A percentile compares a stretch with the other conserved stretches of the same genome.
Evolutionary conservation across 768 basidiomycete species (phyloP).

Genomic region (Fomitopsis pulvina): DNA sequence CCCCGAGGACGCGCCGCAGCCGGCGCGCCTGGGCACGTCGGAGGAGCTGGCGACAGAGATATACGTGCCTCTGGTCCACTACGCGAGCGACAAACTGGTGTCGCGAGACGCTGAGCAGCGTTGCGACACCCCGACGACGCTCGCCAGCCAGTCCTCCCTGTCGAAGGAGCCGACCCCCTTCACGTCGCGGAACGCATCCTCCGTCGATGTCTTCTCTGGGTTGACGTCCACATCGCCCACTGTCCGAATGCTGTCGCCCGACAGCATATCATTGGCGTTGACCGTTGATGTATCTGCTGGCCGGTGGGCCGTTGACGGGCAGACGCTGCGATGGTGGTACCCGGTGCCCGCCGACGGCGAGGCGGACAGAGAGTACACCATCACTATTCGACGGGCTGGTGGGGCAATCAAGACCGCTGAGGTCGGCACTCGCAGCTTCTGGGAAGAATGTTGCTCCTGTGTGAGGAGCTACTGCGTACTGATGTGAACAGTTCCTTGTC

Average conservation of each 20-base stretch:
- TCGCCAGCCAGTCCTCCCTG: background rate
- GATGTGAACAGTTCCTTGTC: conserved; percentile 7
- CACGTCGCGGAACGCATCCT: background rate
- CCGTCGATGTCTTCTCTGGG: background rate
- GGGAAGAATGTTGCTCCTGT: conserved; percentile 2
- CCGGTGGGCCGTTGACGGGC: conserved; percentile 38
- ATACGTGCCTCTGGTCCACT: conserved; percentile 88
- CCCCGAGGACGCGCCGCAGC: conserved; percentile 42
- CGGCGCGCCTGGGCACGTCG: conserved; percentile 14
- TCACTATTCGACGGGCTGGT: conserved; percentile 22
- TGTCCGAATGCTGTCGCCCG: conserved; percentile 1
- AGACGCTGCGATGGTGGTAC: conserved; percentile 40
- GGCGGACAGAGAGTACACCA: conserved; percentile 24
- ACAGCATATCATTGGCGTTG: conserved; percentile 28
- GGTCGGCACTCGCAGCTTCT: background rate
- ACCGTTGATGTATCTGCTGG: conserved; percentile 42
- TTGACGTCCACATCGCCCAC: background rate
- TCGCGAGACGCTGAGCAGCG: conserved; percentile 12
- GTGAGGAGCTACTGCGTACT: conserved; percentile 8
- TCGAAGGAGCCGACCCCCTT: conserved; percentile 1
- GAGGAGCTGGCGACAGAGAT: conserved; percentile 74
- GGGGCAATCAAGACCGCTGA: conserved; percentile 24
- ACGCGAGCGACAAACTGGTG: conserved; percentile 40
- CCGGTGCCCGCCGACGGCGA: conserved; percentile 24
- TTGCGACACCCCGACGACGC: conserved; percentile 5